Percentiles rank a stretch among this genome's conserved stretches.
Evolutionary conservation across 495 filamentous ascomycete genomes (phyloP).

Genomic region (Xylaria sp.): DNA sequence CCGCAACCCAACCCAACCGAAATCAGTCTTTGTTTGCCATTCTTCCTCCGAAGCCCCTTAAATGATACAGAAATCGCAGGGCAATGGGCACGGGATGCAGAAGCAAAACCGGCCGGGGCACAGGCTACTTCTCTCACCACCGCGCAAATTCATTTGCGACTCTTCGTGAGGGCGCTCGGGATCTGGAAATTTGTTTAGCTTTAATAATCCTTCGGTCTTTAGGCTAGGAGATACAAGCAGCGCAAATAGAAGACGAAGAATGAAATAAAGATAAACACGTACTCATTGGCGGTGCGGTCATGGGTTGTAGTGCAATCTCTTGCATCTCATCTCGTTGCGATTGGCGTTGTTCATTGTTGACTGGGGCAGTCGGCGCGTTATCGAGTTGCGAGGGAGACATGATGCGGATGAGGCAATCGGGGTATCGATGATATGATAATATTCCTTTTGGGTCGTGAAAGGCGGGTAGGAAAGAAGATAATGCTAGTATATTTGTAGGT

Average conservation of each 20-base stretch:
- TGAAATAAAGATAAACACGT: conserved; percentile 13
- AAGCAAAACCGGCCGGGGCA: conserved; percentile 56
- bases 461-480: background rate
- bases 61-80: conserved; percentile 53
- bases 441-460: background rate
- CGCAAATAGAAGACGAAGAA: background rate
- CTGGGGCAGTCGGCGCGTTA: conserved; percentile 5
- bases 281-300: conserved; percentile 45
- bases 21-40: background rate
- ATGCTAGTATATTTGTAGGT: background rate
- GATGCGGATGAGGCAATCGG: background rate
- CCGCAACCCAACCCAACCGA: background rate
- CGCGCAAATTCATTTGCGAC: conserved; percentile 43
- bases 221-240: background rate
- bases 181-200: conserved; percentile 36
- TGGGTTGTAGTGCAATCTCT: conserved; percentile 36
- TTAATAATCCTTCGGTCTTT: background rate
- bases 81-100: conserved; percentile 52
- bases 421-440: background rate
- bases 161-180: conserved; percentile 48
- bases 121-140: conserved; percentile 42
- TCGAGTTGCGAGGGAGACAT: conserved; percentile 26
- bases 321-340: conserved; percentile 22
- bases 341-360: conserved; percentile 18
- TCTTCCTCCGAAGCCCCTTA: conserved; percentile 13